Evolutionary conservation across 2,329 filamentous ascomycete genomes (phyloP), one percentile per base, ranked within the genome.

Genomic region (Trichophyton verrucosum): DNA sequence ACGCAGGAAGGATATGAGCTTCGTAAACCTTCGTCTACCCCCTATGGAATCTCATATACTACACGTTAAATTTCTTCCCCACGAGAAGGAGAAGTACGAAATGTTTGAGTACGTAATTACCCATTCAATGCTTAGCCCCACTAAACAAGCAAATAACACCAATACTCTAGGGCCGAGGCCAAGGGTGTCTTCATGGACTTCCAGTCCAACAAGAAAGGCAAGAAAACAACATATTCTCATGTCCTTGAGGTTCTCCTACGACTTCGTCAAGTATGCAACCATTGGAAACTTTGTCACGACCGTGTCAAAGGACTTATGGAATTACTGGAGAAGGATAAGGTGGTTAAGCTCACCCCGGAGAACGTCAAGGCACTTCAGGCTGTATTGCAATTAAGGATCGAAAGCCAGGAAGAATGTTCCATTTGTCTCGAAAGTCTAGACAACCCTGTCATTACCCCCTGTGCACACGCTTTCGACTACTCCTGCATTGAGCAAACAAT

Each of bases 1-100:
- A 42, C 83, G 91, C 42, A 87, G 85, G 72, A 96, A 96, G 71
- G 86, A 92, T 61, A 95, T 96, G 90, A 81, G 81, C 3, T 95
- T 95, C 68, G 82, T 96, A 59, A 89, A 95, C 65, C 77, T 95
- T 20, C 87, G 85, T 64, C 78, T 95, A 7, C 90, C 91, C 0
- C 78, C 84, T 13, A 84, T 95, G 68, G 86, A 84, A 0, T 89
- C 92, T 69, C 91, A 87, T 65, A 78, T 94, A 4, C 86, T 94
- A 67, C 82, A 83, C 7, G 83, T 95, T 65, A 79, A 84, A 7
- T 90, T 95, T 67, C 81, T 85, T 49, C 73, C 82, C 0, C 84
- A 91, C 40, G 91, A 95, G 71, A 80, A 84, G 65, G 82, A 85
- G 66, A 89, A 88, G 73, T 96, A 95, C 69, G 82, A 89, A 44